These are phyloP conservation scores for Priceomyces medius DNA, from an alignment of 805 yeast species.

Conservation along the genomic window DNA sequence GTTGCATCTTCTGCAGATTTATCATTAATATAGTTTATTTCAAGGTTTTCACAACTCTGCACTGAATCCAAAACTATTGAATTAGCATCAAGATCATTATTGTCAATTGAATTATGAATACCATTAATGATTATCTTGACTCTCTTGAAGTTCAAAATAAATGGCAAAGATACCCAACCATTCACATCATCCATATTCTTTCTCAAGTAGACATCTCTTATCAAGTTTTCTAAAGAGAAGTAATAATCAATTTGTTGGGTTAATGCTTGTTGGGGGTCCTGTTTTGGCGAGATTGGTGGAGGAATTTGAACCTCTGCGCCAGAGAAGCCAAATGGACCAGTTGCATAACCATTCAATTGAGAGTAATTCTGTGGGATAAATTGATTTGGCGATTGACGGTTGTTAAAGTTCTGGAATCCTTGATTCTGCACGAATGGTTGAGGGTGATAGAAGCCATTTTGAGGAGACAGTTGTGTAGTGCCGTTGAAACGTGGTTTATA, in stretches of 20 bases:
- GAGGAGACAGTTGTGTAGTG: conserved; percentile 18
- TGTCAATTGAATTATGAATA: conserved; percentile 33
- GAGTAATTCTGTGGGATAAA: conserved; percentile 21
- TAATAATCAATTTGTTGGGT: conserved; percentile 80
- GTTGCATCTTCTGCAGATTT: conserved; percentile 28
- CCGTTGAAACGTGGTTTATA: conserved; percentile 18
- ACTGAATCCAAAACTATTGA: conserved; percentile 52
- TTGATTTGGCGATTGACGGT: conserved; percentile 22
- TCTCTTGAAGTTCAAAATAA: conserved; percentile 72
- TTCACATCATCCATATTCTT: conserved; percentile 66
- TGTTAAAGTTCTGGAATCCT: conserved; percentile 23
- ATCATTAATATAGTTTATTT: conserved; percentile 39
- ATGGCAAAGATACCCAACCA: conserved; percentile 67
- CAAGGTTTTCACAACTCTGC: conserved; percentile 51
- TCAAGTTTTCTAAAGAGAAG: conserved; percentile 81
- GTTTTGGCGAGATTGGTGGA: conserved; percentile 48
- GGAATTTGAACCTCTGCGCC: conserved; percentile 34
- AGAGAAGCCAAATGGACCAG: conserved; percentile 11
- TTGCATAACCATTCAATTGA: conserved; percentile 12
- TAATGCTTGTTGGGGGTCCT: conserved; percentile 45
- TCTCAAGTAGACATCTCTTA: conserved; percentile 81
- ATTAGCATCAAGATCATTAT: conserved; percentile 23
- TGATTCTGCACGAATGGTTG: conserved; percentile 27
- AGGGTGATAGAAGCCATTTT: conserved; percentile 32
- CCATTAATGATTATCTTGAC: conserved; percentile 55